A percentile compares a stretch with the other conserved stretches of the same genome.
These are phyloP conservation scores for Gyrodon lividus DNA, from an alignment of 768 basidiomycete species.

Conservation along the genomic window DNA sequence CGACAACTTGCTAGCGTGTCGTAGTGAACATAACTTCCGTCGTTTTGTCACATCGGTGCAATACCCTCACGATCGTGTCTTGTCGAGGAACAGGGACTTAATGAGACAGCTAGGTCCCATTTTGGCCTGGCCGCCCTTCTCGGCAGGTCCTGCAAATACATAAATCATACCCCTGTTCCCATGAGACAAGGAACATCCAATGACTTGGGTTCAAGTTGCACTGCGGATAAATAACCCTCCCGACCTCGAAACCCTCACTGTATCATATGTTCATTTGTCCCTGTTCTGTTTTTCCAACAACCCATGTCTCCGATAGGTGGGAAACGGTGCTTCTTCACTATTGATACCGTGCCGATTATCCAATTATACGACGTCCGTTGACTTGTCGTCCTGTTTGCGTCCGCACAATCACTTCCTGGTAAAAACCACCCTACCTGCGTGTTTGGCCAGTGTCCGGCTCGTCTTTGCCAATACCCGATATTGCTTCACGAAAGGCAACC, in stretches of 20 bases:
- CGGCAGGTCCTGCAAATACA: not conserved
- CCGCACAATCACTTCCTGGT: not conserved
- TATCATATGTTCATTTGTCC: not conserved
- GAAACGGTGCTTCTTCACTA: not conserved
- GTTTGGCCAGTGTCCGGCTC: constrained; percentile 5
- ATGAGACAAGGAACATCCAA: not conserved
- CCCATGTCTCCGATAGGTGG: not conserved
- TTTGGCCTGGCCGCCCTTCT: not conserved
- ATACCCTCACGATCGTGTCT: too few species aligned
- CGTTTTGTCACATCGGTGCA: too few species aligned
- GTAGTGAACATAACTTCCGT: too few species aligned
- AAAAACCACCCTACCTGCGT: not conserved
- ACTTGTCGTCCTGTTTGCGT: not conserved
- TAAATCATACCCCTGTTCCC: not conserved
- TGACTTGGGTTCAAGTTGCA: not conserved
- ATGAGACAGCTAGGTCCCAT: not conserved
- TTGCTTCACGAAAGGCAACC: not conserved
- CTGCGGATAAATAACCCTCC: not conserved
- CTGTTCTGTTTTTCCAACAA: not conserved
- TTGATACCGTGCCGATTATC: constrained; percentile 1
- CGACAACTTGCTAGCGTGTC: too few species aligned
- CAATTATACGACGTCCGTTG: not conserved
- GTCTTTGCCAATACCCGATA: constrained; percentile 14
- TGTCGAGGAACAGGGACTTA: not conserved
- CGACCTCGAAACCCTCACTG: not conserved